These are phyloP conservation scores for Fraxinus pennsylvanica DNA, from an alignment of 257 asterid genomes.

Conservation along the genomic window DNA sequence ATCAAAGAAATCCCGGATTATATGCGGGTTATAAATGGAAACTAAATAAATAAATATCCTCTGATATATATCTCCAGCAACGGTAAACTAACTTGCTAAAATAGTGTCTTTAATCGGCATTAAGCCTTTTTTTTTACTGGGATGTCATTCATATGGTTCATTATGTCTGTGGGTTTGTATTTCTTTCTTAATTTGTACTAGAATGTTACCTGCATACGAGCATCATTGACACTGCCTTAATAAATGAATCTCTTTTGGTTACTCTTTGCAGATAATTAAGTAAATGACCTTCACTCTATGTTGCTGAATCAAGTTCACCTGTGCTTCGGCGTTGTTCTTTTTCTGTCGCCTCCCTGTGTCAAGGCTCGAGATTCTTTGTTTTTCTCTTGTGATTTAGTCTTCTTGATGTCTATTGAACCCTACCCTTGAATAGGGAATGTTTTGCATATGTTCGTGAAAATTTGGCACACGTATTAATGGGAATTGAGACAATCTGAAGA, in stretches of 20 bases:
- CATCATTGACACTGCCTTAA: not conserved
- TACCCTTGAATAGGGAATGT: not conserved
- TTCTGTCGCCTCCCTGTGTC: not conserved
- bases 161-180: not conserved
- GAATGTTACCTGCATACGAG: not conserved
- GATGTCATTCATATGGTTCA: not conserved
- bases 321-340: not conserved
- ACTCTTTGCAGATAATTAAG: not conserved
- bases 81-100: no score
- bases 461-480: not conserved
- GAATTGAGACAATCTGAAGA: not conserved
- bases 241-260: not conserved
- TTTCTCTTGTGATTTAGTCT: not conserved
- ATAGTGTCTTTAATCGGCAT: not conserved
- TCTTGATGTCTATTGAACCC: not conserved
- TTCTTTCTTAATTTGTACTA: not conserved
- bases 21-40: no score
- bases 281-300: not conserved
- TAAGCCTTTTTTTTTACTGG: not conserved
- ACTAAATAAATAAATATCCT: no score
- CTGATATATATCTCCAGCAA: no score
- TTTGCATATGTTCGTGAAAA: not conserved
- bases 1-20: no score
- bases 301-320: not conserved
- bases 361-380: not conserved